Conservation (phyloP, 441 rosid genomes). For the Gossypium davidsonii region DNA sequence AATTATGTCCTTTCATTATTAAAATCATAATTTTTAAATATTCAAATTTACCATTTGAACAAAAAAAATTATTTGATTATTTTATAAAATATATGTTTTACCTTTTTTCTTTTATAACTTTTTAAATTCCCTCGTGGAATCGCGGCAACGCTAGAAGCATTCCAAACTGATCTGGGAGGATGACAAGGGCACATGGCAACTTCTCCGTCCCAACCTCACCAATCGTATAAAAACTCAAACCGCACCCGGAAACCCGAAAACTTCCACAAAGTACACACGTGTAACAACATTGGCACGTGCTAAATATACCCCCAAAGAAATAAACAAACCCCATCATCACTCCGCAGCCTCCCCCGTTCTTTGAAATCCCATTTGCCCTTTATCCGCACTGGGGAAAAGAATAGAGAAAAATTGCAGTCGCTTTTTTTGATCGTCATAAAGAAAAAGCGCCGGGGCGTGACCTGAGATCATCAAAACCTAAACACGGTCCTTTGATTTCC, state of each 20-base stretch:
- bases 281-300: background rate
- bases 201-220: background rate
- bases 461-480: constrained; percentile 29
- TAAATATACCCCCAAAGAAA: background rate
- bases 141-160: too few species aligned
- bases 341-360: background rate
- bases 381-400: background rate
- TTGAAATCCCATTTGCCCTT: background rate
- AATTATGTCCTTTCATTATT: too few species aligned
- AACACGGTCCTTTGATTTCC: constrained; percentile 1
- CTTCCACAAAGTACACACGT: background rate
- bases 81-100: too few species aligned
- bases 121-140: too few species aligned
- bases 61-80: too few species aligned
- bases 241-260: background rate
- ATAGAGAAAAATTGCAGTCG: background rate
- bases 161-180: too few species aligned
- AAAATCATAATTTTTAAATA: too few species aligned
- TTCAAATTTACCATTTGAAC: too few species aligned
- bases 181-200: constrained; percentile 19
- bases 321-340: background rate
- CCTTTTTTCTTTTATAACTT: too few species aligned
- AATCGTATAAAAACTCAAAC: background rate
- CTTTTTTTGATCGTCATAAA: background rate
- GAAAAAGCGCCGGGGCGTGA: constrained; percentile 5